These are phyloP conservation scores for Xerocomus nothofagi DNA, from an alignment of 1,284 basidiomycete species.

Conservation along the genomic window DNA sequence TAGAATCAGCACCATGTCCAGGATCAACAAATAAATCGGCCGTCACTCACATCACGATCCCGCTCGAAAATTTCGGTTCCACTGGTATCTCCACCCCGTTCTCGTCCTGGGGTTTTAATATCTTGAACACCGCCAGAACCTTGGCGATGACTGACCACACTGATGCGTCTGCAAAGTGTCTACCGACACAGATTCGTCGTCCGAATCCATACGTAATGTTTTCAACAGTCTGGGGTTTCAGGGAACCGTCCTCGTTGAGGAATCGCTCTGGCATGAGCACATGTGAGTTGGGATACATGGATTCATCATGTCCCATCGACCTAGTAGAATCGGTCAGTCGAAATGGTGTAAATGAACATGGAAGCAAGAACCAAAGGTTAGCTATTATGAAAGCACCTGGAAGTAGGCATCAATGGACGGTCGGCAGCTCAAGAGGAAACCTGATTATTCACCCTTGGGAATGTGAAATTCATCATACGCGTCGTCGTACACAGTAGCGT, in stretches of 20 bases:
- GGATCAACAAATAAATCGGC: no score
- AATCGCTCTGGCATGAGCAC: slow-evolving; percentile 12
- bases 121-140: slow-evolving; percentile 11
- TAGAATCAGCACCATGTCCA: no score
- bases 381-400: slow-evolving; percentile 11
- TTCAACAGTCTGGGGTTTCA: slow-evolving; percentile 7
- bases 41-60: slow-evolving; percentile 3
- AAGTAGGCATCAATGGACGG: neutral
- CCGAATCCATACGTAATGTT: slow-evolving; percentile 12
- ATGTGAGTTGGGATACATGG: slow-evolving; percentile 7
- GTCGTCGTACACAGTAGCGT: slow-evolving; percentile 23
- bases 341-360: no score
- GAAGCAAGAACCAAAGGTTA: slow-evolving; percentile 12
- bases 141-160: slow-evolving; percentile 12
- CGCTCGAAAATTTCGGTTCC: slow-evolving; percentile 1
- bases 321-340: neutral
- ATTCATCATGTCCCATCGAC: slow-evolving; percentile 12
- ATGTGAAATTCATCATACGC: slow-evolving; percentile 10
- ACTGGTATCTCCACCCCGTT: slow-evolving; percentile 9
- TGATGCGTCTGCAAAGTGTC: slow-evolving; percentile 9
- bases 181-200: slow-evolving; percentile 15
- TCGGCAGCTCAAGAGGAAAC: neutral
- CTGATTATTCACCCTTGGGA: slow-evolving; percentile 10
- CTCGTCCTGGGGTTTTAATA: slow-evolving; percentile 8
- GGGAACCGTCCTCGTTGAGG: no score